A percentile compares a stretch with the other conserved stretches of the same genome.
Conservation (phyloP, 352 stramenopile genomes). For the Ophiocytium majus region DNA sequence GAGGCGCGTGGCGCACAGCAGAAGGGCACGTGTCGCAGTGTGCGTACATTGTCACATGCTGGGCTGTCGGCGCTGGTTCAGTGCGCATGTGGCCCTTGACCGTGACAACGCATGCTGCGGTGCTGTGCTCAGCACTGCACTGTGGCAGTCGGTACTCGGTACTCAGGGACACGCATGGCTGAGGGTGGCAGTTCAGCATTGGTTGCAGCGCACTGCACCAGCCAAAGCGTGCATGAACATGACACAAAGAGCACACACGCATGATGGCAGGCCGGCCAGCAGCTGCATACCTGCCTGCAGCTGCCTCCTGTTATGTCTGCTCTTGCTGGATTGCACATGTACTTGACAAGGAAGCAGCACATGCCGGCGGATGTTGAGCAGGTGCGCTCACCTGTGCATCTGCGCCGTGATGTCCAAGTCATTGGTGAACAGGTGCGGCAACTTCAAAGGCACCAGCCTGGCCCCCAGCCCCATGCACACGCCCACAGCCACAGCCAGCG, state of each 20-base stretch:
- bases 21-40: neutral
- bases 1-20: neutral
- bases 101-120: neutral
- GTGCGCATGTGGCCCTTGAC: neutral
- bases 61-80: neutral
- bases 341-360: neutral
- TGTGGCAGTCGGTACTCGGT: neutral
- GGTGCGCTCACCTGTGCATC: conserved; percentile 29
- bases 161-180: too few relatives aligned
- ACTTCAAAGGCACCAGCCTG: conserved; percentile 40
- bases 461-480: conserved; percentile 41
- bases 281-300: neutral
- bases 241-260: neutral
- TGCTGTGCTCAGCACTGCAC: neutral
- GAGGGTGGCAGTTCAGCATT: neutral
- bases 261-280: too few relatives aligned
- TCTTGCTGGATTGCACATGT: neutral
- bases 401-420: conserved; percentile 32
- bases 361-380: neutral
- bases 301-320: neutral
- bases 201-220: too few relatives aligned
- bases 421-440: conserved; percentile 53
- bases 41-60: neutral
- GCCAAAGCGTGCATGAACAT: neutral
- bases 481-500: conserved; percentile 33